Base-by-base conservation (phyloP, 768 basidiomycete species). In the Termitomyces titanicus region DNA sequence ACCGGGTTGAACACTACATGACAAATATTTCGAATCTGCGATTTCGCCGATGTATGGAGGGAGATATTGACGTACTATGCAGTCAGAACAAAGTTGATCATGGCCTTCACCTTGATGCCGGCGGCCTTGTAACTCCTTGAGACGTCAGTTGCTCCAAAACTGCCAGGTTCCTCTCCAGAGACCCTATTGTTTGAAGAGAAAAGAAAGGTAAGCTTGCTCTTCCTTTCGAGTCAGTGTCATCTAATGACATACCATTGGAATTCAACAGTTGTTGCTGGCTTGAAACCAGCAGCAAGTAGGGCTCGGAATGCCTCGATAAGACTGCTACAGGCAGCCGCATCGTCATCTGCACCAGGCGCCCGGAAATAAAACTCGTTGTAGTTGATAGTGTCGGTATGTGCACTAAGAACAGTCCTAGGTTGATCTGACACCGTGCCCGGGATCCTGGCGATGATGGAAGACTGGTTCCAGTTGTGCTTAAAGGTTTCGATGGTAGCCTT, bases 151-250 rank as follows among this genome's bases (percentile, higher is more conserved):
- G 75, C 31, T 37, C 80, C 81, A 47, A 72, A 61, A 11, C 82
- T 72, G 10, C 83, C 83, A 34, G 72, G 74, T 61, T 82, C 81
- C 24, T 79, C 76, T 35, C 70, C 77, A 20, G 76, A 71, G 56
- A 56, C 61, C 56, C 58, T 61, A n/a, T n/a, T n/a, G n/a, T n/a
- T n/a, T n/a, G n/a, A n/a, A n/a, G n/a, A n/a, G n/a, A n/a, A n/a
- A n/a, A n/a, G n/a, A n/a, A n/a, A n/a, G n/a, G n/a, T n/a, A n/a
- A n/a, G n/a, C n/a, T n/a, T n/a, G n/a, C n/a, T n/a, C n/a, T n/a
- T n/a, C n/a, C n/a, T n/a, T n/a, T n/a, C n/a, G n/a, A n/a, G n/a
- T n/a, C n/a, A n/a, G n/a, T n/a, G n/a, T n/a, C n/a, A n/a, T n/a
- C n/a, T n/a, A n/a, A 5, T 27, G n/a, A 53, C 56, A 0, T 72